A percentile compares a stretch with the other conserved stretches of the same genome.
phyloP scores from a whole-genome alignment of 805 yeast genomes.

The Yamadazyma philogaea region DNA sequence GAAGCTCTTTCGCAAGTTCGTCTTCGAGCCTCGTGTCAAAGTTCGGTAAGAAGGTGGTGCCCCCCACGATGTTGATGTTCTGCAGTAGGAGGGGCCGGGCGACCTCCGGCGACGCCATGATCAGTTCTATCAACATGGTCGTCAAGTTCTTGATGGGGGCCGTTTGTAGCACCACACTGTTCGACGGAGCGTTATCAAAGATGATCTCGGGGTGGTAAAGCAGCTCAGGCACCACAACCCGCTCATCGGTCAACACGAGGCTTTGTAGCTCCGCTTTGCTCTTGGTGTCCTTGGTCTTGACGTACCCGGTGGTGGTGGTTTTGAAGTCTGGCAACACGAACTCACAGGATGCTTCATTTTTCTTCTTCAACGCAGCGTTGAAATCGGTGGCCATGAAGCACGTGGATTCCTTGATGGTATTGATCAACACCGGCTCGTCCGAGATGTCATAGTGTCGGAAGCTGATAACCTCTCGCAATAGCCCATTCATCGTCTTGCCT shows the following conservation, averaged over 20 bases:
- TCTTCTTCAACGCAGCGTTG: conserved; percentile 40
- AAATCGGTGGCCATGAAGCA: conserved; percentile 68
- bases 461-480: conserved; percentile 77
- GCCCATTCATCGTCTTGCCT: conserved; percentile 80
- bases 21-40: conserved; percentile 56
- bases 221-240: conserved; percentile 85
- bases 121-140: conserved; percentile 71
- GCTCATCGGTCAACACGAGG: conserved; percentile 70
- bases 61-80: conserved; percentile 81
- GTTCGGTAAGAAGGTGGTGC: conserved; percentile 69
- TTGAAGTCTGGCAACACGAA: conserved; percentile 88
- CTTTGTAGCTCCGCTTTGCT: conserved; percentile 51
- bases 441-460: conserved; percentile 90
- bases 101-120: conserved; percentile 69
- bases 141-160: conserved; percentile 67
- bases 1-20: conserved; percentile 66
- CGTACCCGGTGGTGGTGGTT: conserved; percentile 73
- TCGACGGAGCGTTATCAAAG: conserved; percentile 34
- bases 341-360: conserved; percentile 46
- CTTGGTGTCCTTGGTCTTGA: conserved; percentile 33
- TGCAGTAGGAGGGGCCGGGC: conserved; percentile 72
- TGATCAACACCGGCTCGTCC: conserved; percentile 83
- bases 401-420: conserved; percentile 78
- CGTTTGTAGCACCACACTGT: conserved; percentile 29
- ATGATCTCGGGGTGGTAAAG: conserved; percentile 78